Evolutionary conservation across 345 rosid species (phyloP), one percentile per base, ranked within the genome.

Genomic region (Brassica rapa): DNA sequence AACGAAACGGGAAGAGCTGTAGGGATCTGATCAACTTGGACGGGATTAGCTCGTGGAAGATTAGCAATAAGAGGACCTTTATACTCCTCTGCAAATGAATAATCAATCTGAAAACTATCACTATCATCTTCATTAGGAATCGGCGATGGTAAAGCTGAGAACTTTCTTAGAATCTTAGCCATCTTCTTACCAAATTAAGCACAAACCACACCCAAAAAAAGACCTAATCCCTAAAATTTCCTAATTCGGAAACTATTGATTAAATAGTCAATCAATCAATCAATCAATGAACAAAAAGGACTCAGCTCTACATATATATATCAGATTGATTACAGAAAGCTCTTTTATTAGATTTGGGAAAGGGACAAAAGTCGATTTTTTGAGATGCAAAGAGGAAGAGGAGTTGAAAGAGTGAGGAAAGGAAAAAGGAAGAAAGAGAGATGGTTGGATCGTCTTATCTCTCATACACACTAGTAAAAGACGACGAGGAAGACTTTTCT

Each of bases 21-120:
- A 14, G 99, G 99, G 29, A 95, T 89, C 55, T 83, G 75, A 46
- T 74, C 80, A 62, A 93, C 72, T 68, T 83, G 84, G 29, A 93
- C 82, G 1, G 97, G 99, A 72, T 61, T 67, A 10, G 82, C 96
- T 74, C 66, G 82, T 57, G 98, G 98, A 9, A 95, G 61, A 74
- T 90, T 83, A 57, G 27, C 74, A 64, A 77, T 72, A 12, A 70
- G 83, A 81, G 96, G 97, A 19, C 99, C 98, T 61, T 81, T 78
- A 75, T 95, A 93, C 91, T 83, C 92, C 2, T n/a, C 3, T 1
- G 99, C 97, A 72, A 95, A 82, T 23, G 99, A 95, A 81, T 86
- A 95, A 23, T 89, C 95, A 21, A 57, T 23, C 19, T 29, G 71
- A 30, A 37, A 80, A 39, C 68, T 82, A 49, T 51, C 57, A 57